Evolutionary conservation across 768 basidiomycete genomes (phyloP).

Genomic region (Cubamyces sp.): DNA sequence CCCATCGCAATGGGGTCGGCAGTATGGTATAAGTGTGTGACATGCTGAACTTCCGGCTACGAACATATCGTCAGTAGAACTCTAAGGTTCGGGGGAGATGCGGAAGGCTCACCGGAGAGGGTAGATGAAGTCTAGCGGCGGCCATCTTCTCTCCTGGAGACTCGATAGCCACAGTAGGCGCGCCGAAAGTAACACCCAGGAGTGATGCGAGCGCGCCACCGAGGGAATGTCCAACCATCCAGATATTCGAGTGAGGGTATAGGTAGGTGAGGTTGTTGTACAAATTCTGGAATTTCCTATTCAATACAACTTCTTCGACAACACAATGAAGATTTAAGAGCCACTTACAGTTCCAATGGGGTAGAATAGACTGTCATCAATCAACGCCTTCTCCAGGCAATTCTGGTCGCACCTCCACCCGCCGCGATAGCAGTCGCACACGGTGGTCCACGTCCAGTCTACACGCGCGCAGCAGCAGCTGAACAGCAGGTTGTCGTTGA

Average conservation of each 20-base stretch:
- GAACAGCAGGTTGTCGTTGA: conserved; percentile 93
- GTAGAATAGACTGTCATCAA: conserved; percentile 86
- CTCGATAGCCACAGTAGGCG: conserved; percentile 87
- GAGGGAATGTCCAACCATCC: conserved; percentile 81
- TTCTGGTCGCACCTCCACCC: conserved; percentile 81
- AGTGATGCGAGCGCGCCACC: conserved; percentile 79
- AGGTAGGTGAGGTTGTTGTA: conserved; percentile 94
- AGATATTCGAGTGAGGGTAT: conserved; percentile 90
- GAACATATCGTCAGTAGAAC: background rate
- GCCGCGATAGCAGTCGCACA: conserved; percentile 85
- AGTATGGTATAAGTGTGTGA: conserved; percentile 92
- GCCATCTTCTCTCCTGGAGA: conserved; percentile 87
- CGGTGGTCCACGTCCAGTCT: conserved; percentile 92
- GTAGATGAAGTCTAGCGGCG: conserved; percentile 79
- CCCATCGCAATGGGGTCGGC: conserved; percentile 96
- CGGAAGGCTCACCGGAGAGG: conserved; percentile 64
- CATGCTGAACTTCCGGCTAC: conserved; percentile 73
- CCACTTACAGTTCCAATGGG: conserved; percentile 80
- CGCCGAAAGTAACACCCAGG: conserved; percentile 86
- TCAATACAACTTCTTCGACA: background rate
- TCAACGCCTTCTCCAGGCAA: conserved; percentile 76
- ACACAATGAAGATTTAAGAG: background rate
- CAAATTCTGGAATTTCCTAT: conserved; percentile 60
- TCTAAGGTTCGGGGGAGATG: background rate
- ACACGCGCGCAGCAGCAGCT: conserved; percentile 93